Conservation (phyloP, 768 basidiomycete species). For the Termitomyces sp. region DNA sequence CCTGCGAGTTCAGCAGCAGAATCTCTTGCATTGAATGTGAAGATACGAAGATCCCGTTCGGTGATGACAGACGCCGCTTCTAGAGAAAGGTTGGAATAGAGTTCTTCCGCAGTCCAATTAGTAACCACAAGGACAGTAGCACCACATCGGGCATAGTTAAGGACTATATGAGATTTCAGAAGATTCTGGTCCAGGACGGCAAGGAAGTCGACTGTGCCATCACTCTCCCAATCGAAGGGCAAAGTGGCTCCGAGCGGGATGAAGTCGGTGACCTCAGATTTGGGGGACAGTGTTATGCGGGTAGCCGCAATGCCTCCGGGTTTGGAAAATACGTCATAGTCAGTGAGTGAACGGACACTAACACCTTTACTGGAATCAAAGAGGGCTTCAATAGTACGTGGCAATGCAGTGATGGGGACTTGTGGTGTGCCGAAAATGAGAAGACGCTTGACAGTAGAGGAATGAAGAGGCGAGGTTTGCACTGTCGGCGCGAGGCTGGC, state of each 20-base stretch:
- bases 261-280: conserved; percentile 26
- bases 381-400: conserved; percentile 51
- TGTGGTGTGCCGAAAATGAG: conserved; percentile 60
- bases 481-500: conserved; percentile 23
- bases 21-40: conserved; percentile 50
- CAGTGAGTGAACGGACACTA: conserved; percentile 54
- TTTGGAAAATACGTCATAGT: conserved; percentile 72
- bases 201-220: conserved; percentile 59
- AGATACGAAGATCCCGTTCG: conserved; percentile 51
- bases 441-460: conserved; percentile 49
- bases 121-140: conserved; percentile 73
- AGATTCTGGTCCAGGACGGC: conserved; percentile 72
- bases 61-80: conserved; percentile 40
- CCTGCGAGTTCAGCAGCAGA: conserved; percentile 40
- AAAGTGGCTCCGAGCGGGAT: conserved; percentile 52
- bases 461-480: conserved; percentile 34
- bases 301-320: conserved; percentile 65
- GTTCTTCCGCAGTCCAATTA: conserved; percentile 70
- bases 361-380: conserved; percentile 50
- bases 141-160: conserved; percentile 58
- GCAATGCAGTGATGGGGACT: conserved; percentile 48
- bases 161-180: conserved; percentile 70
- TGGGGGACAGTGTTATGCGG: conserved; percentile 59
- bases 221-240: conserved; percentile 43
- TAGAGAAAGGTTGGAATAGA: conserved; percentile 59